A percentile compares a stretch with the other conserved stretches of the same genome.
Evolutionary conservation across 768 basidiomycete species (phyloP).

Genomic region (Phanerochaete sordida): DNA sequence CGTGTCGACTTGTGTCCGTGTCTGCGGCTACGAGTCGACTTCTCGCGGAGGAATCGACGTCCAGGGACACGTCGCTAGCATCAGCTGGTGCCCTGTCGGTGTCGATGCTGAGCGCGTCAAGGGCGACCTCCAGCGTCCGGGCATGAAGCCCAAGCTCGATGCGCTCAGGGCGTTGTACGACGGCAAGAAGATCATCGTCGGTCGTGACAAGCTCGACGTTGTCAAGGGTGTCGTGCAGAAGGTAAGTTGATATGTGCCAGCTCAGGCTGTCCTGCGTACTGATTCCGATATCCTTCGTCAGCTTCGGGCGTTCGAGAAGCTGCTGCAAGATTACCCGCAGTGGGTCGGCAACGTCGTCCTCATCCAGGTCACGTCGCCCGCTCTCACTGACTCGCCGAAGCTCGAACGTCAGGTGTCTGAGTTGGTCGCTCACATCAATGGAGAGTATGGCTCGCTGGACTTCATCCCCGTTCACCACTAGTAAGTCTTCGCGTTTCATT

Average conservation of each 20-base stretch:
- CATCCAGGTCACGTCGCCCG: conserved; percentile 92
- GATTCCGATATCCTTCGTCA: conserved; percentile 21
- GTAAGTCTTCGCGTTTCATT: conserved; percentile 44
- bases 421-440: conserved; percentile 92
- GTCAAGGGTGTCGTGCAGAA: conserved; percentile 98
- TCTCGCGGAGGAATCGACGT: conserved; percentile 66
- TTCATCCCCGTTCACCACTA: conserved; percentile 98
- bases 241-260: conserved; percentile 35
- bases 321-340: conserved; percentile 89
- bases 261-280: background rate
- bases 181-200: conserved; percentile 98
- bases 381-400: conserved; percentile 88
- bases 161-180: conserved; percentile 82
- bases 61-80: conserved; percentile 76
- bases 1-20: conserved; percentile 89
- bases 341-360: conserved; percentile 90
- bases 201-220: conserved; percentile 96
- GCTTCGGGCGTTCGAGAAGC: conserved; percentile 94
- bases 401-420: conserved; percentile 93
- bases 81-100: conserved; percentile 93
- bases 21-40: conserved; percentile 90
- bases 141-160: conserved; percentile 87
- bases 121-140: conserved; percentile 65
- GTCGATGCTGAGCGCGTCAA: conserved; percentile 91
- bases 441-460: conserved; percentile 89